A percentile compares a stretch with the other conserved stretches of the same genome.
phyloP scores from a whole-genome alignment of 345 rosid genomes.

The Rhizophora mangle region DNA sequence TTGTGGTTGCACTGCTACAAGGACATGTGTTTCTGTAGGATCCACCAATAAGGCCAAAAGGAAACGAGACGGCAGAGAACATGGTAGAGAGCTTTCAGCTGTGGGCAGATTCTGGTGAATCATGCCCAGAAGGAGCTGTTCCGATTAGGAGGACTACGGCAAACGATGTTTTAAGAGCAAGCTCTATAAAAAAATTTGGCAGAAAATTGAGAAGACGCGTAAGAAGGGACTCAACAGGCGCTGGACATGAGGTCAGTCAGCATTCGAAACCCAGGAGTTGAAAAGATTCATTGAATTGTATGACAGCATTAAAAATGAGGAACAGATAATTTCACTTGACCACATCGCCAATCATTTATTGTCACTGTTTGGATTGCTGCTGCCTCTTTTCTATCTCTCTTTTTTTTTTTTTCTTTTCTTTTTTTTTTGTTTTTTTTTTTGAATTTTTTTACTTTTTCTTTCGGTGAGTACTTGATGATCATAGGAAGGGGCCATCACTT shows the following conservation, averaged over 20 bases:
- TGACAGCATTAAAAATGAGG: neutral
- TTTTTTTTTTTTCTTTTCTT: neutral
- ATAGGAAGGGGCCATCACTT: neutral
- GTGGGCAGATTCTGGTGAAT: conserved; percentile 28
- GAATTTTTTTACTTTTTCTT: neutral
- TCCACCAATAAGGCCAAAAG: conserved; percentile 29
- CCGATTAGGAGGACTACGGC: conserved; percentile 29
- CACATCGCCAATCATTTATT: too few species aligned
- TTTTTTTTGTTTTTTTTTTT: neutral
- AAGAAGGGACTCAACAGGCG: conserved; percentile 27
- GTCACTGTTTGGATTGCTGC: too few species aligned
- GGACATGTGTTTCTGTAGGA: conserved; percentile 12
- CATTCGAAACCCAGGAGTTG: neutral
- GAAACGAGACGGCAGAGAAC: conserved; percentile 13
- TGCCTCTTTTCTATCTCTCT: too few species aligned
- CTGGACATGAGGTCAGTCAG: conserved; percentile 33
- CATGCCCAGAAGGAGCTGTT: conserved; percentile 36
- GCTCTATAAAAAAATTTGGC: conserved; percentile 20
- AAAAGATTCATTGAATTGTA: neutral
- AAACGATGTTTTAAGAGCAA: conserved; percentile 31
- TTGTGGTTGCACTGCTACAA: neutral
- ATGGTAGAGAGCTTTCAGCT: conserved; percentile 19
- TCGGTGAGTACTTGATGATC: neutral
- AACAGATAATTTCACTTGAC: too few species aligned
- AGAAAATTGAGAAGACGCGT: conserved; percentile 26